phyloP scores from a whole-genome alignment of 108 stramenopile species.

The Chaetoceros tenuissimus region DNA sequence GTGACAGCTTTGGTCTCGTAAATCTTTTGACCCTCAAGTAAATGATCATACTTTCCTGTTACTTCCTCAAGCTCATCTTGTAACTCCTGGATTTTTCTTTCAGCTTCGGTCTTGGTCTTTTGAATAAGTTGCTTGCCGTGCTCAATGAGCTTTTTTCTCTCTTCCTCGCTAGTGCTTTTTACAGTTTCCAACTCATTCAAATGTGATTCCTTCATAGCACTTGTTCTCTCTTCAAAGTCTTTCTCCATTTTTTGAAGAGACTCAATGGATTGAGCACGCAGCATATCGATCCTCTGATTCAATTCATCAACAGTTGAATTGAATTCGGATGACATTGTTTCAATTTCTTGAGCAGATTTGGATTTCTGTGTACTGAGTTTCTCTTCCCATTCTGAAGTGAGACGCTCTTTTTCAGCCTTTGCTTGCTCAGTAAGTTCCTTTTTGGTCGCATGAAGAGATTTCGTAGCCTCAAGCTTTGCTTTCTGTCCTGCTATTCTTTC shows the following conservation, averaged over 20 bases:
- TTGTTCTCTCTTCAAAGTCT: constrained; percentile 8
- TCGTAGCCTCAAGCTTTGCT: constrained; percentile 26
- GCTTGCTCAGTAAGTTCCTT: constrained; percentile 23
- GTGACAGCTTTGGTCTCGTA: constrained; percentile 31
- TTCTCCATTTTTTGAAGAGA: constrained; percentile 14
- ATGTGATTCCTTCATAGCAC: constrained; percentile 1
- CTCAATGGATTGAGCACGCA: neutral
- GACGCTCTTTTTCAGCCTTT: neutral
- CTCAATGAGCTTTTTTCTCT: constrained; percentile 23
- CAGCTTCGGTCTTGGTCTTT: constrained; percentile 32
- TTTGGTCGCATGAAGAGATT: constrained; percentile 19
- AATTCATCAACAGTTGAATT: neutral
- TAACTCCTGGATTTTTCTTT: constrained; percentile 35
- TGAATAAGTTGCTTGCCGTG: constrained; percentile 60
- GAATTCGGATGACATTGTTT: neutral
- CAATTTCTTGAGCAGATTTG: neutral
- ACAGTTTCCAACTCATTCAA: constrained; percentile 12
- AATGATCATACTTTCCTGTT: constrained; percentile 24
- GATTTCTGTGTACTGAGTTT: neutral
- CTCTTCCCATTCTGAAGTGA: neutral
- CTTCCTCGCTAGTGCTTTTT: constrained; percentile 14
- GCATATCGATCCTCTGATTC: neutral
- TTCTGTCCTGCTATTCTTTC: constrained; percentile 22
- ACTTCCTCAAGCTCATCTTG: constrained; percentile 26
- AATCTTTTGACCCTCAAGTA: constrained; percentile 30